Conservation (phyloP, 495 filamentous ascomycete genomes). For the Pyronema domesticum region DNA sequence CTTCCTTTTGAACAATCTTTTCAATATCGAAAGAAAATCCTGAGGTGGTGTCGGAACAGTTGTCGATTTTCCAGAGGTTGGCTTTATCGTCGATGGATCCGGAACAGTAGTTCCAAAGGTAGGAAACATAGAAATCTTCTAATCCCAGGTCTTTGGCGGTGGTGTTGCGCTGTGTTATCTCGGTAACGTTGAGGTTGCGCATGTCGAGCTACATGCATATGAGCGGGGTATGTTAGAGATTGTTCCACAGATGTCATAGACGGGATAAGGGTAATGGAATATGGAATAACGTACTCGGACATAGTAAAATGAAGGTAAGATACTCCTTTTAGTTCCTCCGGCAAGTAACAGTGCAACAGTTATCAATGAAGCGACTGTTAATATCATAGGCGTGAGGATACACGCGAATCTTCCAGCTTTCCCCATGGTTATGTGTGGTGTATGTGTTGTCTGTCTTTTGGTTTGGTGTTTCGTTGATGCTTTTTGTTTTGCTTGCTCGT, state of each 20-base stretch:
- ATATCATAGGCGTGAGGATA: slow-evolving; percentile 48
- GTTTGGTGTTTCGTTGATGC: no score
- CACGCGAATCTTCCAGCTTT: slow-evolving; percentile 49
- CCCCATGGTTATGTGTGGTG: slow-evolving; percentile 41
- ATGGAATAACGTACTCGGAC: slow-evolving; percentile 34
- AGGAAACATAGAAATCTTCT: slow-evolving; percentile 61
- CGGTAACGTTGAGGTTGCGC: slow-evolving; percentile 10
- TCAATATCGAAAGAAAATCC: slow-evolving; percentile 37
- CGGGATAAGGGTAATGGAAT: neutral
- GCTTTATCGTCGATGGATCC: slow-evolving; percentile 32
- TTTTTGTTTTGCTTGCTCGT: no score
- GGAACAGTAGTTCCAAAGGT: slow-evolving; percentile 76
- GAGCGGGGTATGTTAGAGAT: slow-evolving; percentile 4
- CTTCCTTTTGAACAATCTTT: slow-evolving; percentile 26
- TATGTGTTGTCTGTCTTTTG: neutral
- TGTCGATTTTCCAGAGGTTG: slow-evolving; percentile 38
- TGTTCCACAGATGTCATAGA: neutral
- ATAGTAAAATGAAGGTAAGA: slow-evolving; percentile 37
- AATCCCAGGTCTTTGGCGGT: slow-evolving; percentile 40
- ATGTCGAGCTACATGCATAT: slow-evolving; percentile 13
- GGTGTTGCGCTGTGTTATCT: slow-evolving; percentile 24
- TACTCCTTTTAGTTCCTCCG: slow-evolving; percentile 41
- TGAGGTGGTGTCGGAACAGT: slow-evolving; percentile 58
- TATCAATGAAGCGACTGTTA: slow-evolving; percentile 45
- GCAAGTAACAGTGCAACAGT: slow-evolving; percentile 43